Evolutionary conservation across 2,329 filamentous ascomycete genomes (phyloP), one percentile per base, ranked within the genome.

Genomic region (Coniochaeta sp.): DNA sequence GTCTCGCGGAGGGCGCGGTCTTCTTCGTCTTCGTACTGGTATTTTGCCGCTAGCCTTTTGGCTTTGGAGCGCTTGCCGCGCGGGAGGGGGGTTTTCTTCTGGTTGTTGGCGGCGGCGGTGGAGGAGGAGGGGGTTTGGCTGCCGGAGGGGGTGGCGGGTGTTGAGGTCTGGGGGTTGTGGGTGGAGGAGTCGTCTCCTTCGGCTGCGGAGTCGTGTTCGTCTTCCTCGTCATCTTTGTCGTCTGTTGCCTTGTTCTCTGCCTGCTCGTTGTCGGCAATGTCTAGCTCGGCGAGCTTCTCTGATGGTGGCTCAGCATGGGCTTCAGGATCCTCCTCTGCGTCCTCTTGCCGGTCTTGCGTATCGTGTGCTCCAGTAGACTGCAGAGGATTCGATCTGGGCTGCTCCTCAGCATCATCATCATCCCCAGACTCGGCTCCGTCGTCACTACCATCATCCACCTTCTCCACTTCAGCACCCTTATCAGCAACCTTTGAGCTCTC

Each of bases 21-120:
- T 68, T 96, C 92, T 52, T 96, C 91, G 60, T 97, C 92, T 74
- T 97, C 94, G 60, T 95, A 76, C 45, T 87, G 92, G 71, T 99
- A 99, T 66, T 96, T 96, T 53, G 82, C 75, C 3, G 89, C 89
- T 2, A 89, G 84, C 67, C 94, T 95, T 74, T 95, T 96, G 40
- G 85, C 84, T 65, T 95, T 96, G 54, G 79, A 79, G 53, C 82
- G 83, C 66, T 95, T 90, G 27, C 91, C 90, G 52, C 91, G 84
- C 64, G 83, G 87, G 28, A 67, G 61, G 52, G 67, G 75, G 13
- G 57, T 67, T 63, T 75, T 81, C 66, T 74, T 77, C 63, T 53
- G 68, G 61, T 45, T 42, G 48, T 50, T 26, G 55, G n/a, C n/a
- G n/a, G n/a, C n/a, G n/a, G n/a, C n/a, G n/a, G n/a, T n/a, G n/a